These are phyloP conservation scores for Penstemon eatonii DNA, from an alignment of 257 asterid genomes.

Conservation along the genomic window DNA sequence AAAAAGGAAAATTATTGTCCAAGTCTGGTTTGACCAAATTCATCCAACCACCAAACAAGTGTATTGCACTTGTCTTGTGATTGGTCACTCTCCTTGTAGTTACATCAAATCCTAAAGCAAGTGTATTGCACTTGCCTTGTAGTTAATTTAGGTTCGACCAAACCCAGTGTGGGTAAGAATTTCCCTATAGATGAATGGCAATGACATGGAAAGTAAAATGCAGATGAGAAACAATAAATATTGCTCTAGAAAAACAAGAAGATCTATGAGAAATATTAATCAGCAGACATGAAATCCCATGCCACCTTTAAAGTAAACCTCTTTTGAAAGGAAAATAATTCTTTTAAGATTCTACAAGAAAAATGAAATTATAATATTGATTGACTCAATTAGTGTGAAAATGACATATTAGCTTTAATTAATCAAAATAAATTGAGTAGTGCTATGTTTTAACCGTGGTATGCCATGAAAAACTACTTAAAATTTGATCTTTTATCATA, in stretches of 20 bases:
- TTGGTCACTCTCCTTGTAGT: no score
- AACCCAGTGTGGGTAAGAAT: no score
- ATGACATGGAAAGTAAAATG: constrained; percentile 13
- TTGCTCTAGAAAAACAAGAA: no score
- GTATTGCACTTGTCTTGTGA: no score
- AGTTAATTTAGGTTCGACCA: no score
- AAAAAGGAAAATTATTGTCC: no score
- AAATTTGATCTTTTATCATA: neutral
- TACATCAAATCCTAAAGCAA: no score
- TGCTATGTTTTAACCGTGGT: neutral
- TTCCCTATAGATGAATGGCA: neutral
- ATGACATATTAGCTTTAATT: neutral
- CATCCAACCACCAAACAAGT: no score
- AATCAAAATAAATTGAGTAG: no score
- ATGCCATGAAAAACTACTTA: neutral
- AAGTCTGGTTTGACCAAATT: no score
- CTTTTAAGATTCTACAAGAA: neutral
- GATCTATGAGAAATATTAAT: neutral
- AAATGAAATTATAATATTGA: neutral
- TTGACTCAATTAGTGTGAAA: neutral
- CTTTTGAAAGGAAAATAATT: neutral
- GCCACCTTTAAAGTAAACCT: neutral
- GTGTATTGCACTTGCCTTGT: no score
- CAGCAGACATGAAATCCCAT: neutral
- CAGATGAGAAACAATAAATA: neutral